Conservation (phyloP, 2,329 filamentous ascomycete species). For the Trichoderma sp. region DNA sequence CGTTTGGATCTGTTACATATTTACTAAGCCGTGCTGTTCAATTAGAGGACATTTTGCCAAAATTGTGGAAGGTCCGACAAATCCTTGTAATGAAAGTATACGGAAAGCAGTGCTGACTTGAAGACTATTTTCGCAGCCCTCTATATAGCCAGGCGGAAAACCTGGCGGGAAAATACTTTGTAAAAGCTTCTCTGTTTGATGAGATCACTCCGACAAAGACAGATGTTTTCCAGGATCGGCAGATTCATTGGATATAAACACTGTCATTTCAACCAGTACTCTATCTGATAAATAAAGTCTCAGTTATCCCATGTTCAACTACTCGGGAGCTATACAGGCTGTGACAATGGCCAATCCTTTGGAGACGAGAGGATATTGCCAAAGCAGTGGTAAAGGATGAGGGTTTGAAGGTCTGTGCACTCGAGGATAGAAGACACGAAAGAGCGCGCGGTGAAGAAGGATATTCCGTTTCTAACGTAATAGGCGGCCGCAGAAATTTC, state of each 20-base stretch:
- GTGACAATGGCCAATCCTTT: too few species aligned
- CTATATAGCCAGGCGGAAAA: background rate
- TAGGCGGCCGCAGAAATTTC: background rate
- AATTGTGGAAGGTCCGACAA: background rate
- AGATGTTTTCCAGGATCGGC: background rate
- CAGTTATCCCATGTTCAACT: too few species aligned
- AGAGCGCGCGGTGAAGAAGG: rapidly evolving
- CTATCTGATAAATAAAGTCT: too few species aligned
- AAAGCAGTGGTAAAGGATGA: too few species aligned
- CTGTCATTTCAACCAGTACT: background rate
- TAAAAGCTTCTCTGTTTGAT: background rate
- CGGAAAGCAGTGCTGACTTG: background rate
- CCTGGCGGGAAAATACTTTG: background rate
- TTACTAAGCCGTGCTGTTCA: background rate
- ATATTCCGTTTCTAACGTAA: background rate
- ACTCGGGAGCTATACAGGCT: too few species aligned
- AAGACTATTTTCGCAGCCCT: background rate
- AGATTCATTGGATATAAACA: background rate
- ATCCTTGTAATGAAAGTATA: background rate
- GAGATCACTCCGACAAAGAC: background rate
- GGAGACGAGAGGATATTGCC: too few species aligned
- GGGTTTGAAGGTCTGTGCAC: too few species aligned
- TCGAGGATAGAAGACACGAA: background rate
- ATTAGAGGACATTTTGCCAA: background rate
- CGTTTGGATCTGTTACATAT: background rate